Percentiles rank a stretch among this genome's conserved stretches.
phyloP scores from a whole-genome alignment of 169 alveolate species.

The Plasmodium chabaudi region DNA sequence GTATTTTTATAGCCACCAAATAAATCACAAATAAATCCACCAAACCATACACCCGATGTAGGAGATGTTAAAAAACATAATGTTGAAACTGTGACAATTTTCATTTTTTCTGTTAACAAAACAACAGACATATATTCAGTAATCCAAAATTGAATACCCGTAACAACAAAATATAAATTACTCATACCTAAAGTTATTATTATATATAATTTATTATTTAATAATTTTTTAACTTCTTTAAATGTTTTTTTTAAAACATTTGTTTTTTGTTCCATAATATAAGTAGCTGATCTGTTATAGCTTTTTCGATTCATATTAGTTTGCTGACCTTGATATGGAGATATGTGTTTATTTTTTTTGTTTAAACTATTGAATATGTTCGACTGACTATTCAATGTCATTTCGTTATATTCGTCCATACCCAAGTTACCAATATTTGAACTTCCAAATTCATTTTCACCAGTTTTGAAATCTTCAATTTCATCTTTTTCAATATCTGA shows the following conservation, averaged over 20 bases:
- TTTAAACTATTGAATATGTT: not conserved
- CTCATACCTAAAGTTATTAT: slow-evolving; percentile 86
- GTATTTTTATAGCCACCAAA: slow-evolving; percentile 87
- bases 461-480: not conserved
- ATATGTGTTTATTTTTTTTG: not conserved
- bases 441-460: not conserved
- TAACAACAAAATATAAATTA: slow-evolving; percentile 87
- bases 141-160: slow-evolving; percentile 93
- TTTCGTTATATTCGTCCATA: not conserved
- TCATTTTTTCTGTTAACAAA: slow-evolving; percentile 81
- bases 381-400: not conserved
- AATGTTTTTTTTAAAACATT: slow-evolving; percentile 54
- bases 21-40: slow-evolving; percentile 88
- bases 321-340: slow-evolving; percentile 7
- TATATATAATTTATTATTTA: slow-evolving; percentile 78
- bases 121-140: slow-evolving; percentile 88
- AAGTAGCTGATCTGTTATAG: slow-evolving; percentile 49
- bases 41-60: slow-evolving; percentile 88
- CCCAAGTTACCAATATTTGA: not conserved
- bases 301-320: slow-evolving; percentile 4
- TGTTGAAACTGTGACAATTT: slow-evolving; percentile 85
- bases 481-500: not conserved
- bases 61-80: slow-evolving; percentile 89
- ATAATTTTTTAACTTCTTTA: slow-evolving; percentile 79
- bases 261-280: slow-evolving; percentile 71